These are phyloP conservation scores for Quaeritorhiza haematococci DNA, from an alignment of 371 early-diverging fungal genomes.

Conservation along the genomic window DNA sequence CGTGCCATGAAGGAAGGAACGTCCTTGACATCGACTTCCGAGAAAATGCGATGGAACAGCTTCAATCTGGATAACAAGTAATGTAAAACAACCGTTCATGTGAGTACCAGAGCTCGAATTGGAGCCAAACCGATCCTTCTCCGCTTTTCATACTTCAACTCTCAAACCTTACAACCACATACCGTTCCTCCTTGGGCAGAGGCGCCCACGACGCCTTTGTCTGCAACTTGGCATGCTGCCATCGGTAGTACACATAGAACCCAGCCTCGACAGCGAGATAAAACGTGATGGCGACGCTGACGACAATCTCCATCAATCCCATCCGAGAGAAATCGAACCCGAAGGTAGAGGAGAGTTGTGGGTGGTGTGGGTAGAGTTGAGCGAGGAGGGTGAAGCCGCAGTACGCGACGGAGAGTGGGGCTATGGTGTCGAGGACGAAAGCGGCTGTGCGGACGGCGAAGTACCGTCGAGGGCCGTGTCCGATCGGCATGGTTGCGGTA, in stretches of 20 bases:
- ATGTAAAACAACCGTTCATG: neutral
- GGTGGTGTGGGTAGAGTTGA: constrained; percentile 9
- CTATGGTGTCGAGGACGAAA: constrained; percentile 18
- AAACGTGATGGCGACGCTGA: constrained; percentile 8
- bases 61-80: too few species aligned
- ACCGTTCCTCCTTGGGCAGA: neutral
- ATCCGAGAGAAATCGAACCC: too few species aligned
- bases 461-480: constrained; percentile 16
- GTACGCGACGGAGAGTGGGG: constrained; percentile 10
- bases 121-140: neutral
- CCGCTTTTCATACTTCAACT: neutral
- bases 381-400: neutral
- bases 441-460: constrained; percentile 8
- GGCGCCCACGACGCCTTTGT: too few species aligned
- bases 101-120: neutral
- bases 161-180: neutral
- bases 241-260: constrained; percentile 15
- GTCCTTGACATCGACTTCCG: too few species aligned
- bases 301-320: too few species aligned
- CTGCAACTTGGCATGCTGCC: constrained; percentile 11
- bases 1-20: too few species aligned
- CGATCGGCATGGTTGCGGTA: constrained; percentile 21
- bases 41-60: too few species aligned
- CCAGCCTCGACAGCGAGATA: constrained; percentile 14
- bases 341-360: too few species aligned